phyloP scores from a whole-genome alignment of 345 rosid species.

The Cardamine occulta region DNA sequence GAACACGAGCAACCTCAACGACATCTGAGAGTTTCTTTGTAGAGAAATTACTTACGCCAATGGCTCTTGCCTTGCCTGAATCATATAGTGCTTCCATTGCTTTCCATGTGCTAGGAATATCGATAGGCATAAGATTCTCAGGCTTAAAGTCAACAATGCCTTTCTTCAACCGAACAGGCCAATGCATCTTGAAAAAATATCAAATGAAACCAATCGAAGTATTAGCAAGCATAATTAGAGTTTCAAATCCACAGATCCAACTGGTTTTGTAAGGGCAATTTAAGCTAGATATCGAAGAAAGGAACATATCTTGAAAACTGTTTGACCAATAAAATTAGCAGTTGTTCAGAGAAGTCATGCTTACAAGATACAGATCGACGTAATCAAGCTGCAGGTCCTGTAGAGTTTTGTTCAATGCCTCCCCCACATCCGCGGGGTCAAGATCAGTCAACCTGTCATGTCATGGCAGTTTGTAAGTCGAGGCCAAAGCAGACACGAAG shows the following conservation, averaged over 20 bases:
- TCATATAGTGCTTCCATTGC: constrained; percentile 85
- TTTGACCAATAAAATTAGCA: too few species aligned
- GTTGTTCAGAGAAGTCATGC: constrained; percentile 5
- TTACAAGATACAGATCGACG: constrained; percentile 76
- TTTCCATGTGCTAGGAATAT: constrained; percentile 79
- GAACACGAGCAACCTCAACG: constrained; percentile 67
- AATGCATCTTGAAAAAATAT: constrained; percentile 61
- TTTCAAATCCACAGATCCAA: constrained; percentile 12
- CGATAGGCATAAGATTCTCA: constrained; percentile 58
- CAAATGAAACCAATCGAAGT: not conserved
- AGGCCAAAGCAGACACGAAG: not conserved
- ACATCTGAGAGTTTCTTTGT: constrained; percentile 74
- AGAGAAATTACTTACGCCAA: constrained; percentile 87
- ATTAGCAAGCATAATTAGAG: not conserved
- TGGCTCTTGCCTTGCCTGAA: constrained; percentile 73
- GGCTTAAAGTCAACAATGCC: constrained; percentile 58
- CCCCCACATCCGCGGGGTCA: constrained; percentile 66
- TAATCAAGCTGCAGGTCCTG: constrained; percentile 69
- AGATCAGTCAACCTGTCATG: constrained; percentile 59
- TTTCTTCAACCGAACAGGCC: constrained; percentile 78
- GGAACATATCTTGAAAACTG: too few species aligned
- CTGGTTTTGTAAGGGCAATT: not conserved
- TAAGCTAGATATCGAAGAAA: not conserved
- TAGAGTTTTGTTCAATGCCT: constrained; percentile 64
- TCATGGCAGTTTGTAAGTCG: constrained; percentile 5